A percentile compares a stretch with the other conserved stretches of the same genome.
phyloP scores from a whole-genome alignment of 2,329 filamentous ascomycete genomes.

The Penicillium sp. region DNA sequence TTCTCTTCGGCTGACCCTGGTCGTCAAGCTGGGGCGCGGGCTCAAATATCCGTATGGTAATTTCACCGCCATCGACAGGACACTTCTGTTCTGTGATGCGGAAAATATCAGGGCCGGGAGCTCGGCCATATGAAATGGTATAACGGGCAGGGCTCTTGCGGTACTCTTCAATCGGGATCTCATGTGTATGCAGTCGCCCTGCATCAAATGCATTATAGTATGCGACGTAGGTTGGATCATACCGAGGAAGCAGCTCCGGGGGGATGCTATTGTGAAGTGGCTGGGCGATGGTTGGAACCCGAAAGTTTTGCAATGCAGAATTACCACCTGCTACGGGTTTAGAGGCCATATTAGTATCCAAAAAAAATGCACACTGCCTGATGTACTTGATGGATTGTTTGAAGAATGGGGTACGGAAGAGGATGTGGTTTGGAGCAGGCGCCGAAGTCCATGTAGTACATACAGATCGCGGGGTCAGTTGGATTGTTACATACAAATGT shows the following conservation, averaged over 20 bases:
- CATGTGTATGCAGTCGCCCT: slow-evolving; percentile 43
- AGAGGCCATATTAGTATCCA: slow-evolving; percentile 6
- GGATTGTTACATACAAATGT: not conserved
- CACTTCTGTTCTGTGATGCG: slow-evolving; percentile 43
- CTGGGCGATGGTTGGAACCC: slow-evolving; percentile 26
- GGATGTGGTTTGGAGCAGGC: not conserved
- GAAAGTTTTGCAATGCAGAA: slow-evolving; percentile 27
- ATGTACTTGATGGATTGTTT: not conserved
- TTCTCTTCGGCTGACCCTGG: slow-evolving; percentile 28
- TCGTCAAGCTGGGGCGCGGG: slow-evolving; percentile 27
- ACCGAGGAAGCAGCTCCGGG: slow-evolving; percentile 34
- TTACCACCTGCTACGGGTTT: slow-evolving; percentile 10
- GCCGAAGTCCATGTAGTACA: not conserved
- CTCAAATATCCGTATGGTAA: slow-evolving; percentile 43
- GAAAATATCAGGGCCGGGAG: slow-evolving; percentile 35
- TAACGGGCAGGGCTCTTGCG: slow-evolving; percentile 43
- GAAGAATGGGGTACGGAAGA: not conserved
- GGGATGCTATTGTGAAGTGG: slow-evolving; percentile 46
- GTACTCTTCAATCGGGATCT: slow-evolving; percentile 42
- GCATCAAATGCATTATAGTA: slow-evolving; percentile 45
- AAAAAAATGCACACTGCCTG: not conserved
- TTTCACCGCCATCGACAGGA: slow-evolving; percentile 40
- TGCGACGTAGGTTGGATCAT: slow-evolving; percentile 43
- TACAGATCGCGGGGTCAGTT: not conserved
- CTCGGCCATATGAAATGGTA: slow-evolving; percentile 39